Evolutionary conservation across 129 eudicot genomes (phyloP).

Genomic region (Escallonia rubra): DNA sequence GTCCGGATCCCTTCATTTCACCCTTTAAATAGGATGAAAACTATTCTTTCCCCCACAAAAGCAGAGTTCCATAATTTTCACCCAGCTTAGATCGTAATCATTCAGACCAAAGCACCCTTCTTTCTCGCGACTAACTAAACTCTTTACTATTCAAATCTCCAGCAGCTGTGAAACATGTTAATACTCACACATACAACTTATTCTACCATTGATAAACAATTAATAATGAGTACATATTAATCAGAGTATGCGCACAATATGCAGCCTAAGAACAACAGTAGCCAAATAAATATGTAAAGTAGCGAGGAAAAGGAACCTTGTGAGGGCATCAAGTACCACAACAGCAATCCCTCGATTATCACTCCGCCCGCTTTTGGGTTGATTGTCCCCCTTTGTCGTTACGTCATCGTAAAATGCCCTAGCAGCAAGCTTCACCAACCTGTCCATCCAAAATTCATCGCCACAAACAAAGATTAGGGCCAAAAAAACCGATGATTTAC

Average conservation of each 20-base stretch:
- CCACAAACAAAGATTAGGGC: background rate
- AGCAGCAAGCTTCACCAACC: conserved; percentile 89
- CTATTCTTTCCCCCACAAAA: too few relatives aligned
- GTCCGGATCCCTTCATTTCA: too few relatives aligned
- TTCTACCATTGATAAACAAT: too few relatives aligned
- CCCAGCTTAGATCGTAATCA: too few relatives aligned
- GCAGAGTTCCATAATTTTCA: too few relatives aligned
- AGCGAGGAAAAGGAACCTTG: conserved; percentile 36
- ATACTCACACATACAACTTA: too few relatives aligned
- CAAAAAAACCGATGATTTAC: background rate
- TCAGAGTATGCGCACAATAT: background rate
- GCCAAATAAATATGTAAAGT: background rate
- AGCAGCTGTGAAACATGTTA: too few relatives aligned
- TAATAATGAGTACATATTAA: too few relatives aligned
- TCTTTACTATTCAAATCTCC: too few relatives aligned
- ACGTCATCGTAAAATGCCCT: conserved; percentile 93
- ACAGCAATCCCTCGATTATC: conserved; percentile 95
- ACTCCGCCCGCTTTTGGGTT: conserved; percentile 72
- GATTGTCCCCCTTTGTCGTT: conserved; percentile 81
- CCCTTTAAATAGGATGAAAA: too few relatives aligned
- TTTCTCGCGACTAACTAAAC: too few relatives aligned
- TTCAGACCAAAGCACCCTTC: too few relatives aligned
- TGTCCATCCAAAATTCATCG: conserved; percentile 12
- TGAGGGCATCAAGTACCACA: conserved; percentile 91
- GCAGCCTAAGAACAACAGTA: background rate